Percentiles rank a stretch among this genome's conserved stretches.
Conservation (phyloP, 208 protist genomes). For the Acanthamoeba royreba region DNA sequence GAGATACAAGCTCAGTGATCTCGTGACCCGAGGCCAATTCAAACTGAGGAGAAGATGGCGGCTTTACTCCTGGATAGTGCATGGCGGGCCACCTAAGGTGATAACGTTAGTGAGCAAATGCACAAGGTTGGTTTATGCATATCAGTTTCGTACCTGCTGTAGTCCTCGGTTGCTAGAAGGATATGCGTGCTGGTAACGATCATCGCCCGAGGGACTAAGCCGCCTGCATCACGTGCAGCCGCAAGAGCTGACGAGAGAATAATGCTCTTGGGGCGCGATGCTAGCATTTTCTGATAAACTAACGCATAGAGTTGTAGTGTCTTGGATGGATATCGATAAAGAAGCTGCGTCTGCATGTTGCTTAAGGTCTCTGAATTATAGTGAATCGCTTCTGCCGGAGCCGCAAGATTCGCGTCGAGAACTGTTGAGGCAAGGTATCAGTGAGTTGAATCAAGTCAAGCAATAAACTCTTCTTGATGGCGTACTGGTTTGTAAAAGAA, state of each 20-base stretch:
- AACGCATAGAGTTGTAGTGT: not conserved
- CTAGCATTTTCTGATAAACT: not conserved
- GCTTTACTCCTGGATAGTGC: not conserved
- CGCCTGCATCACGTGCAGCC: not conserved
- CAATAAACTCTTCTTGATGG: too few species aligned
- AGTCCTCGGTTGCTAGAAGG: not conserved
- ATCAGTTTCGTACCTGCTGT: not conserved
- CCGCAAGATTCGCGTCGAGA: not conserved
- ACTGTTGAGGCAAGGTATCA: not conserved
- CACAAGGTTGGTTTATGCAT: not conserved
- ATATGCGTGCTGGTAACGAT: constrained; percentile 17
- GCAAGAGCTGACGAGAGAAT: not conserved
- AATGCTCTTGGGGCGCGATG: not conserved
- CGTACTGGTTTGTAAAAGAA: not conserved
- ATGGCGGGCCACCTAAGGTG: not conserved
- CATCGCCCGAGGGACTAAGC: not conserved
- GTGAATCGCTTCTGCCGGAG: not conserved
- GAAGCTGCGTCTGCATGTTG: constrained; percentile 8
- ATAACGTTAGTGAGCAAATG: too few species aligned
- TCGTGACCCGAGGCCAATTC: not conserved
- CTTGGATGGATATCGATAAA: not conserved
- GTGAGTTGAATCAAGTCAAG: too few species aligned
- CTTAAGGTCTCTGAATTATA: not conserved
- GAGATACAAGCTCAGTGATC: not conserved
- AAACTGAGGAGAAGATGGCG: not conserved